A percentile compares a stretch with the other conserved stretches of the same genome.
Evolutionary conservation across 306 rosid genomes (phyloP).

Genomic region (Nissolia schottii): DNA sequence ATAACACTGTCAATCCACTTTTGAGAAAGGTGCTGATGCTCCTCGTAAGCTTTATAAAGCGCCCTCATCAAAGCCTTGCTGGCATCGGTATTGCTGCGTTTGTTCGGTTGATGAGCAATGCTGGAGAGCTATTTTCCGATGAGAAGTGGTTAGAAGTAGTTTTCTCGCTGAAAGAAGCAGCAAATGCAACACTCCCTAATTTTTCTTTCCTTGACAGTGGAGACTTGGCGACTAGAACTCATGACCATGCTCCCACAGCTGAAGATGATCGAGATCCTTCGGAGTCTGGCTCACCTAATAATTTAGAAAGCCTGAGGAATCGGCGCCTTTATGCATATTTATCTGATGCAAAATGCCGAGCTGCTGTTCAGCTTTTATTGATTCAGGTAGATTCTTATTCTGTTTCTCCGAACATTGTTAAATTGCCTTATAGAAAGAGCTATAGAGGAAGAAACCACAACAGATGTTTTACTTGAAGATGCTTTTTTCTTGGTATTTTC

Average conservation of each 20-base stretch:
- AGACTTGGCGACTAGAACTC: constrained; percentile 29
- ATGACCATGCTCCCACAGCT: constrained; percentile 34
- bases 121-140: constrained; percentile 89
- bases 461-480: not conserved
- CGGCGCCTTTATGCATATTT: constrained; percentile 54
- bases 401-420: not conserved
- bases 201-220: constrained; percentile 60
- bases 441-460: not conserved
- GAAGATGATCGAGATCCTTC: constrained; percentile 48
- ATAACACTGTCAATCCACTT: constrained; percentile 84
- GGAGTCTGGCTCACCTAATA: constrained; percentile 48
- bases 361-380: constrained; percentile 96
- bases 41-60: constrained; percentile 85
- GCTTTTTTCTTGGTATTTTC: not conserved
- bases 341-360: constrained; percentile 86
- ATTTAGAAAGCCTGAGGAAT: constrained; percentile 45
- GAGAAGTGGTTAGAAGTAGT: constrained; percentile 98
- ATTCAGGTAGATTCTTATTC: constrained; percentile 74
- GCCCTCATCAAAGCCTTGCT: constrained; percentile 99
- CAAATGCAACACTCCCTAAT: constrained; percentile 82
- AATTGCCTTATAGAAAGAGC: not conserved
- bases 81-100: constrained; percentile 99
- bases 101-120: constrained; percentile 98
- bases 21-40: constrained; percentile 86
- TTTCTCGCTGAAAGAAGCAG: constrained; percentile 77